phyloP scores from a whole-genome alignment of 129 eudicot species.

The Scalesia atractyloides region DNA sequence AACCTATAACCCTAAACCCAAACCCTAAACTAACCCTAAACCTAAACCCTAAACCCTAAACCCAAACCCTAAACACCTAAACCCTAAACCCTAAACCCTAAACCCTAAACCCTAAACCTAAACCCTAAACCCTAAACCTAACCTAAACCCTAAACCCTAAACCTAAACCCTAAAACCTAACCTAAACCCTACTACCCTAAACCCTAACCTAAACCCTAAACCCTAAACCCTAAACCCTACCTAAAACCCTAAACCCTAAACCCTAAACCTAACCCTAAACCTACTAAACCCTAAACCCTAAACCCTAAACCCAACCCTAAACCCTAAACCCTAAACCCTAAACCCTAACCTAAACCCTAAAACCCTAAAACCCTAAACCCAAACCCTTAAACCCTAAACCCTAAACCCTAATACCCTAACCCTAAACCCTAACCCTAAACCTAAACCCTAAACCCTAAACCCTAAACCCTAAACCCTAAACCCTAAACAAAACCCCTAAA shows the following conservation, averaged over 20 bases:
- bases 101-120: constrained; percentile 1
- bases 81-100: background rate
- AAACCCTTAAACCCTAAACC: background rate
- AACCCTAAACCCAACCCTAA: background rate
- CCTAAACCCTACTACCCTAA: background rate
- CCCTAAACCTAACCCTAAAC: background rate
- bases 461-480: too few species aligned
- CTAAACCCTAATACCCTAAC: background rate
- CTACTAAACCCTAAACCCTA: background rate
- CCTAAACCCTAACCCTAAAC: background rate
- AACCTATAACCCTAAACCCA: too few species aligned
- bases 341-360: background rate
- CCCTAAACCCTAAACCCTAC: background rate
- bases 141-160: background rate
- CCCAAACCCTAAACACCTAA: background rate
- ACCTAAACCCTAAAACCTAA: background rate
- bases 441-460: background rate
- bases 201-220: background rate
- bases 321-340: background rate
- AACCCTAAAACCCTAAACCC: background rate
- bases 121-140: constrained; percentile 4
- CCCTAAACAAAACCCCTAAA: too few species aligned
- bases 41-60: background rate
- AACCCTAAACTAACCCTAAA: too few species aligned
- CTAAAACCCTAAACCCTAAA: too few species aligned